Base-by-base conservation (phyloP, 306 rosid genomes). In the Casuarina cunninghamiana region DNA sequence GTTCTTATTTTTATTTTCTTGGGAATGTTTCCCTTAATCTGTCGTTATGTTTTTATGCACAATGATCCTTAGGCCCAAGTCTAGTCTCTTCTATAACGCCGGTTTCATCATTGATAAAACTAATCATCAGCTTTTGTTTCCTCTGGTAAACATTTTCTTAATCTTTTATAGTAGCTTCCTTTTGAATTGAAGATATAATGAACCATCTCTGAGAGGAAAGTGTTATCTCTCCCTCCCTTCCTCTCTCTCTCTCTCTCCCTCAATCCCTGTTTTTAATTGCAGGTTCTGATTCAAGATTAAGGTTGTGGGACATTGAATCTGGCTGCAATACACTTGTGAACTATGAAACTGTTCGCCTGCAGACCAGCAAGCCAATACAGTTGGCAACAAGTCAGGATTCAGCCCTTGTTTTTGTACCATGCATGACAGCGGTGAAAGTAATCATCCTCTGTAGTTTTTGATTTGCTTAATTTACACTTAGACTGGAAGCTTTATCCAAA, bases 241-340 rank as follows among this genome's bases (percentile, higher is more conserved):
- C 7, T n/a, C 15, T 43, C 78, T 76, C 48, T 51, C 63, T 57
- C 42, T 51, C 41, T 32, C 21, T 32, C 80, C 73, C 53, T 50
- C 58, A 65, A 32, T 71, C 39, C 66, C 32, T 26, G 32, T 74
- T 44, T 75, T 83, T 77, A 48, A 73, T 77, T 83, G 53, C 75
- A 91, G 98, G 97, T 74, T 95, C 99, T 78, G 97, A 95, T 87
- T 93, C 99, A 72, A 93, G 99, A 86, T 83, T 93, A 79, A 93
- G 92, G 86, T 77, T 93, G 80, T 93, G 97, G 99, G 99, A 95
- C 79, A 54, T 90, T 73, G 91, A 91, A 83, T 95, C 97, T 65
- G 96, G 97, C 80, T 90, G 96, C 39, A 89, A 95, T 63, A 95
- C 99, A n/a, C 91, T 93, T 35, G 97, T 95, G 84, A 93, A 95